Evolutionary conservation across 176 grass and related monocot species (phyloP).

Genomic region (Echinochloa phyllopogon): DNA sequence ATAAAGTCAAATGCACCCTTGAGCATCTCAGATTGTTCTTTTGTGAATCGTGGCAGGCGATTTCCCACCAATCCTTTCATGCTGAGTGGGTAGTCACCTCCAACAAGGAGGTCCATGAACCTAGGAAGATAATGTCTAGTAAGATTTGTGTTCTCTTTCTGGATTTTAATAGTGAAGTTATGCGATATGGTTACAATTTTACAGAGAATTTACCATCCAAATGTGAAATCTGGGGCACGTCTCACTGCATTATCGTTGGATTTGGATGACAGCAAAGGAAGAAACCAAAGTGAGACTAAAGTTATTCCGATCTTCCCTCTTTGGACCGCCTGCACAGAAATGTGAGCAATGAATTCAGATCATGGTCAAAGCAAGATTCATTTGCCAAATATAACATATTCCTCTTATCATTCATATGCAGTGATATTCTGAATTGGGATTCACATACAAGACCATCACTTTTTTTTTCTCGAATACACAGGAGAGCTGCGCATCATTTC

Average conservation of each 20-base stretch:
- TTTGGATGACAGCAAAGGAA: conserved; percentile 55
- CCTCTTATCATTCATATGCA: background rate
- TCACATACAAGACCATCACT: background rate
- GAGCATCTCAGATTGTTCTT: conserved; percentile 46
- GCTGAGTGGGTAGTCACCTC: conserved; percentile 51
- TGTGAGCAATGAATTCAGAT: background rate
- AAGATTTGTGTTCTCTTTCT: background rate
- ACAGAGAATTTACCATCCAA: conserved; percentile 63
- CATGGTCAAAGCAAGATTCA: background rate
- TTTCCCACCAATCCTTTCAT: conserved; percentile 54
- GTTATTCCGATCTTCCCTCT: conserved; percentile 63
- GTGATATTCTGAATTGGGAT: background rate
- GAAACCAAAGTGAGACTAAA: conserved; percentile 49
- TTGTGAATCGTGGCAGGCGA: conserved; percentile 53
- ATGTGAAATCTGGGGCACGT: conserved; percentile 62
- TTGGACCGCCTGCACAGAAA: conserved; percentile 37
- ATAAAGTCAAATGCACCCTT: conserved; percentile 70
- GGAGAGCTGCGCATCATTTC: no score
- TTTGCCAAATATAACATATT: background rate
- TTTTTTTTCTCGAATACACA: no score
- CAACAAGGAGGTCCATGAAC: conserved; percentile 54
- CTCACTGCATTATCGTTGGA: conserved; percentile 49
- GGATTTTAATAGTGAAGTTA: background rate
- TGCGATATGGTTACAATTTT: background rate
- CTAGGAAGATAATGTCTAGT: conserved; percentile 2